Evolutionary conservation across 2,329 filamentous ascomycete genomes (phyloP).

Genomic region (Chalaropsis thielavioides): DNA sequence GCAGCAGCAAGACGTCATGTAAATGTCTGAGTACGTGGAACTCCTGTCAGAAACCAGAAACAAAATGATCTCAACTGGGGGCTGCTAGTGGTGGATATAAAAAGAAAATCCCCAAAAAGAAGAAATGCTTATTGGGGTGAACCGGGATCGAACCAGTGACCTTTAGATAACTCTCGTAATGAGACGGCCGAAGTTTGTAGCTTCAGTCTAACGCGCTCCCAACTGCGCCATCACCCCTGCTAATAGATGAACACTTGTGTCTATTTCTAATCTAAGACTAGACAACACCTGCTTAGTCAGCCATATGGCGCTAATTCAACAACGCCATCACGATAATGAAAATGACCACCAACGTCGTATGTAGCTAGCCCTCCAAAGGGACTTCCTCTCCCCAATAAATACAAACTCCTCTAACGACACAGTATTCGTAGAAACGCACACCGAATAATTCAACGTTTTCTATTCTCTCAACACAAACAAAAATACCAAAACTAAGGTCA

Average conservation of each 20-base stretch:
- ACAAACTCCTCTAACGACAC: no score
- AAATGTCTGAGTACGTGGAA: no score
- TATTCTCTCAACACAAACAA: slow-evolving; percentile 2
- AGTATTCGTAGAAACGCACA: not conserved
- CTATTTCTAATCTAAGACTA: not conserved
- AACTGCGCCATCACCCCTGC: slow-evolving; percentile 17
- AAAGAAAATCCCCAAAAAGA: not conserved
- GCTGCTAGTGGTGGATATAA: no score
- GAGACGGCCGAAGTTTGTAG: slow-evolving; percentile 16
- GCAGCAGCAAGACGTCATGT: no score
- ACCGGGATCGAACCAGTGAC: slow-evolving; percentile 18
- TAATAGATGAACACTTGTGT: not conserved
- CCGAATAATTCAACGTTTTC: not conserved
- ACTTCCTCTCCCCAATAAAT: no score
- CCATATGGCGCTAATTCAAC: no score
- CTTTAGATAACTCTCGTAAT: slow-evolving; percentile 15
- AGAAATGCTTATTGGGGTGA: slow-evolving; percentile 8
- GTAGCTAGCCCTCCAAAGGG: no score
- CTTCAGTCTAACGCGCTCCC: slow-evolving; percentile 19
- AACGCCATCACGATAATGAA: no score
- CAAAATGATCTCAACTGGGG: no score
- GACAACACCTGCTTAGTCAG: no score
- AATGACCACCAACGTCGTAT: no score
- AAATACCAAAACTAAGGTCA: not conserved
- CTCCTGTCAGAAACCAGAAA: no score